Percentiles rank a stretch among this genome's conserved stretches.
Evolutionary conservation across 345 rosid species (phyloP).

Genomic region (Ricinus communis): DNA sequence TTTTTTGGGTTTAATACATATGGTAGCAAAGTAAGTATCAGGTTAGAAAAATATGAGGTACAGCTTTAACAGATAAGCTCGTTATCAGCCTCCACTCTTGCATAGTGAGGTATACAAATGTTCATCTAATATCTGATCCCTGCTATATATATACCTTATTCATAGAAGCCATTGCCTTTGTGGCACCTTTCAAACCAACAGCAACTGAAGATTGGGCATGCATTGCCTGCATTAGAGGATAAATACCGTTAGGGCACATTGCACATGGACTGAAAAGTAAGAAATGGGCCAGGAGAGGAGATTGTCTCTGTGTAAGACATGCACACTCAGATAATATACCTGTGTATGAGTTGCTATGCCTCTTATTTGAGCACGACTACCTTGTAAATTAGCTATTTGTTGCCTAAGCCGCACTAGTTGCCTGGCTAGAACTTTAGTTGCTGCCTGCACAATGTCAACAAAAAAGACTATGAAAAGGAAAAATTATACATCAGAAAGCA

Average conservation of each 20-base stretch:
- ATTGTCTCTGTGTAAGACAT: not conserved
- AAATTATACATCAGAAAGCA: not conserved
- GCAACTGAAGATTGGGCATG: slow-evolving; percentile 91
- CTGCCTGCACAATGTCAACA: slow-evolving; percentile 49
- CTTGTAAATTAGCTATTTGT: slow-evolving; percentile 85
- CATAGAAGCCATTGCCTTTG: slow-evolving; percentile 84
- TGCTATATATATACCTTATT: slow-evolving; percentile 48
- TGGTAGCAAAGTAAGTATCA: not conserved
- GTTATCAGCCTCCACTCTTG: slow-evolving; percentile 1
- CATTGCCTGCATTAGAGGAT: slow-evolving; percentile 67
- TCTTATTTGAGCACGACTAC: slow-evolving; percentile 97
- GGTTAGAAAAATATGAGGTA: not conserved
- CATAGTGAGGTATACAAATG: not conserved
- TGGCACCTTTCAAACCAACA: slow-evolving; percentile 88
- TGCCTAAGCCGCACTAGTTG: slow-evolving; percentile 89
- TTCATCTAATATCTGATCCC: slow-evolving; percentile 1
- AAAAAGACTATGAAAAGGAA: not conserved
- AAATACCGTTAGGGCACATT: slow-evolving; percentile 19
- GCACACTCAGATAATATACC: slow-evolving; percentile 34
- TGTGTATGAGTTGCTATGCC: slow-evolving; percentile 98
- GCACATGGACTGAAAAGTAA: not conserved
- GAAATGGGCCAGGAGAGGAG: not conserved
- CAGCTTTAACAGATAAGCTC: slow-evolving; percentile 8
- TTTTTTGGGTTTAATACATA: not conserved
- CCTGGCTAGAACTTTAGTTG: slow-evolving; percentile 81